Base-by-base conservation (phyloP, 2,329 filamentous ascomycete species). In the Aureobasidium subglaciale region DNA sequence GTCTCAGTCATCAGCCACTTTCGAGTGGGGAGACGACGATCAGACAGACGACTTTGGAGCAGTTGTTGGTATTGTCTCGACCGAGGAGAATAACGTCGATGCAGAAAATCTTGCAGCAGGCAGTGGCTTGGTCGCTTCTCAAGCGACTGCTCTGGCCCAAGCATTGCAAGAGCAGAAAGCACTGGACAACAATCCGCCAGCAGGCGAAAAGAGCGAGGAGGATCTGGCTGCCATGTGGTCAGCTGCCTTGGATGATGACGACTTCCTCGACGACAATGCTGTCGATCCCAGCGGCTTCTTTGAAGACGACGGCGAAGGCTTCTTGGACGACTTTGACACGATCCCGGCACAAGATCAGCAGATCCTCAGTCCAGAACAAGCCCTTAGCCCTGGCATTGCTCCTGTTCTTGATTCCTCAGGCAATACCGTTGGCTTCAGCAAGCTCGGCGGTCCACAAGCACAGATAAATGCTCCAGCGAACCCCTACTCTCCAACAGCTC, bases 221-320 rank as follows among this genome's bases (percentile, higher is more conserved):
- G 87, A 92, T 64, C 70, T 93, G 37, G 86, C 87, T 42, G 87
- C 87, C 16, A 85, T 89, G 62, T 96, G 92, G 88, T 82, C 89
- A 60, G 86, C 88, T 43, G 88, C 89, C 40, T 81, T 96, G 63
- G 88, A 75, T 13, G 86, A 88, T 43, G 86, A 88, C 27, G 71
- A 77, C 30, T 56, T 71, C 18, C 54, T 96, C 63, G 88, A 75
- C 13, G 86, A 88, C 46, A 86, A 88, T 29, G 64, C 77, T 53
- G 64, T 87, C 16, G 84, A 88, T 61, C 78, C 83, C 1, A 74
- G 81, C 24, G 78, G 79, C 1, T 84, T 92, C 62, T 84, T 91
- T 60, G 83, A 87, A 42, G 91, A 91, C 62, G 91, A 96, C 67
- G 88, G 88, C 61, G 87, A 91, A 64, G 90, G 89, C 0, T 87